phyloP scores from a whole-genome alignment of 2,329 filamentous ascomycete species.

The Ascocoryne sarcoides region DNA sequence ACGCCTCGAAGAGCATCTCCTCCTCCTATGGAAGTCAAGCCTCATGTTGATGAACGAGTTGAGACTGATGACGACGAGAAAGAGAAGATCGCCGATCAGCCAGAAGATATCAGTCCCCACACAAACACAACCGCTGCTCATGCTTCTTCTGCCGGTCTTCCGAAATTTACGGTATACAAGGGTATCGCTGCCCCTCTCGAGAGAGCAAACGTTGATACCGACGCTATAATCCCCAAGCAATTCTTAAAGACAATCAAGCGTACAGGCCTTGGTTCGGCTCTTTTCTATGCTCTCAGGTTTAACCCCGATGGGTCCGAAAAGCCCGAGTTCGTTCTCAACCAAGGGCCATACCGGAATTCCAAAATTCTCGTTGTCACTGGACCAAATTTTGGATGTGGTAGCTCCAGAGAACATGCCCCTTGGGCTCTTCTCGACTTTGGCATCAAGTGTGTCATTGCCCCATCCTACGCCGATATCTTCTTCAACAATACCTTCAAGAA shows the following conservation, averaged over 20 bases:
- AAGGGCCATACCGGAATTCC: constrained; percentile 71
- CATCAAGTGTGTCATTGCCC: constrained; percentile 87
- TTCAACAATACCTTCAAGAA: constrained; percentile 99
- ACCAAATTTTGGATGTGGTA: constrained; percentile 91
- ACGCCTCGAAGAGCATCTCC: constrained; percentile 20
- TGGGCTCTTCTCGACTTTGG: constrained; percentile 97
- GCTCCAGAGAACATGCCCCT: constrained; percentile 86
- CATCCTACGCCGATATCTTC: constrained; percentile 90
- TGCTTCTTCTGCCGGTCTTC: constrained; percentile 54
- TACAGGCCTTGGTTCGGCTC: constrained; percentile 77
- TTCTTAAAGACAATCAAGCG: constrained; percentile 99
- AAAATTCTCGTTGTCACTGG: constrained; percentile 92
- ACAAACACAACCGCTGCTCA: constrained; percentile 48
- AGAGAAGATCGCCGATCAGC: constrained; percentile 47
- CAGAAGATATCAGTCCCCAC: constrained; percentile 52
- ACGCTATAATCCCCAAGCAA: constrained; percentile 98
- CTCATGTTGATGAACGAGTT: constrained; percentile 45
- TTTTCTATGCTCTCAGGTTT: constrained; percentile 81
- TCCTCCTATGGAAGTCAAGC: constrained; percentile 28
- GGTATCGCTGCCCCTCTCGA: constrained; percentile 85
- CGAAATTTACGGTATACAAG: constrained; percentile 75
- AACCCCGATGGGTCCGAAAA: constrained; percentile 66
- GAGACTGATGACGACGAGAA: constrained; percentile 42
- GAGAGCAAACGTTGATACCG: constrained; percentile 90
- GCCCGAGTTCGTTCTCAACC: constrained; percentile 78